Percentiles rank a stretch among this genome's conserved stretches.
Conservation (phyloP, 768 basidiomycete species). For the Lepiota subincarnata region DNA sequence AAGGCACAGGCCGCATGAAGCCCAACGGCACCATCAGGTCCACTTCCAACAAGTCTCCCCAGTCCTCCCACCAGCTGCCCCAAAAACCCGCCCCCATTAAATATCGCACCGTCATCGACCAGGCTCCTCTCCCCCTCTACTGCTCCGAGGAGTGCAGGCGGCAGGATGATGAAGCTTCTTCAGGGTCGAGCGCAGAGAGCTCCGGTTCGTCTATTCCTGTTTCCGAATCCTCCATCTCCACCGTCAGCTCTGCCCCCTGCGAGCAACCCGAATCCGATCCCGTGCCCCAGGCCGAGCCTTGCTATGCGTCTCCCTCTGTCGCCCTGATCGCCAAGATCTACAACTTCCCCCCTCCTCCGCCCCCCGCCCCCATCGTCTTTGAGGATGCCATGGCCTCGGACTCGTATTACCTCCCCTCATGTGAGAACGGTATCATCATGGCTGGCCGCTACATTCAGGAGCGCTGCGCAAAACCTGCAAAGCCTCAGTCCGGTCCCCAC, state of each 20-base stretch:
- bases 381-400: slow-evolving; percentile 17
- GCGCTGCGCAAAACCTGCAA: slow-evolving; percentile 34
- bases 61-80: slow-evolving; percentile 18
- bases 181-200: background rate
- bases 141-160: slow-evolving; percentile 77
- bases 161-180: slow-evolving; percentile 41
- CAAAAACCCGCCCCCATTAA: slow-evolving; percentile 30
- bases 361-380: slow-evolving; percentile 35
- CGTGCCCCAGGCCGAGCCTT: background rate
- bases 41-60: slow-evolving; percentile 11
- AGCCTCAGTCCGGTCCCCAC: slow-evolving; percentile 27
- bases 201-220: slow-evolving; percentile 34
- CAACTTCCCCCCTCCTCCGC: slow-evolving; percentile 49
- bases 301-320: slow-evolving; percentile 22
- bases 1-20: slow-evolving; percentile 62
- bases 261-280: background rate
- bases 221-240: slow-evolving; percentile 23
- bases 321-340: slow-evolving; percentile 26
- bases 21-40: slow-evolving; percentile 53
- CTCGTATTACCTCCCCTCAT: slow-evolving; percentile 31
- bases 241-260: slow-evolving; percentile 17
- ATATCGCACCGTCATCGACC: slow-evolving; percentile 71
- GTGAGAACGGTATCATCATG: slow-evolving; percentile 61
- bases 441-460: slow-evolving; percentile 47
- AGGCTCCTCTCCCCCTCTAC: slow-evolving; percentile 75